These are phyloP conservation scores for Juncus inflexus DNA, from an alignment of 176 grass and related monocot species.

Conservation along the genomic window DNA sequence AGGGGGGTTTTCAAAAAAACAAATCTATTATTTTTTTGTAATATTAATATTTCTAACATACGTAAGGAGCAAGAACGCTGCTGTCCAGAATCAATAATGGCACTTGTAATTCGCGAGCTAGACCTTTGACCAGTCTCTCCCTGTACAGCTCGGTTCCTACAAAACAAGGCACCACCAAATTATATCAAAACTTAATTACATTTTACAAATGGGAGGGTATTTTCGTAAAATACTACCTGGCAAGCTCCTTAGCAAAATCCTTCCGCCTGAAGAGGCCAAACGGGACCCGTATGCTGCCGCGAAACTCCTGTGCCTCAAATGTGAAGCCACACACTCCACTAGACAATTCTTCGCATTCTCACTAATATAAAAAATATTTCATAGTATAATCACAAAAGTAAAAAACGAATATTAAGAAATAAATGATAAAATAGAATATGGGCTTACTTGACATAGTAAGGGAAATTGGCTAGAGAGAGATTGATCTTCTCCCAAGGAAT, in stretches of 20 bases:
- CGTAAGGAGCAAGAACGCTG: constrained; percentile 76
- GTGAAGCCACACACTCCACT: constrained; percentile 63
- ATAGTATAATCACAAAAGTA: constrained; percentile 14
- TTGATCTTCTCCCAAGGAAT: constrained; percentile 83
- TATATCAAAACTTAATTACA: constrained; percentile 12
- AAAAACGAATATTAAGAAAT: constrained; percentile 31
- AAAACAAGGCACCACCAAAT: constrained; percentile 2
- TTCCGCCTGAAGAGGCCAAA: constrained; percentile 56
- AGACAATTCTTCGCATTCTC: constrained; percentile 53
- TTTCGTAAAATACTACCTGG: constrained; percentile 50
- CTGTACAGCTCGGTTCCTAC: constrained; percentile 94
- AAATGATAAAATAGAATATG: neutral
- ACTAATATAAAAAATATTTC: constrained; percentile 38
- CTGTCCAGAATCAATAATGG: constrained; percentile 78
- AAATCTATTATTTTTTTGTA: neutral
- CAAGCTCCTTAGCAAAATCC: constrained; percentile 78
- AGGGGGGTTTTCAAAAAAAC: no score
- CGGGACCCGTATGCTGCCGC: constrained; percentile 57
- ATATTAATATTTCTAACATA: constrained; percentile 33
- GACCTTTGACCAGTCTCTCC: constrained; percentile 85
- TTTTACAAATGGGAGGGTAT: constrained; percentile 5
- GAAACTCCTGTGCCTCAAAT: constrained; percentile 65
- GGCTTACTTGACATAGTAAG: constrained; percentile 75
- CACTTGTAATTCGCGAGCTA: constrained; percentile 74
- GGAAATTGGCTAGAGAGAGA: constrained; percentile 80